Conservation (phyloP, 495 filamentous ascomycete genomes). For the Durotheca rogersii region DNA sequence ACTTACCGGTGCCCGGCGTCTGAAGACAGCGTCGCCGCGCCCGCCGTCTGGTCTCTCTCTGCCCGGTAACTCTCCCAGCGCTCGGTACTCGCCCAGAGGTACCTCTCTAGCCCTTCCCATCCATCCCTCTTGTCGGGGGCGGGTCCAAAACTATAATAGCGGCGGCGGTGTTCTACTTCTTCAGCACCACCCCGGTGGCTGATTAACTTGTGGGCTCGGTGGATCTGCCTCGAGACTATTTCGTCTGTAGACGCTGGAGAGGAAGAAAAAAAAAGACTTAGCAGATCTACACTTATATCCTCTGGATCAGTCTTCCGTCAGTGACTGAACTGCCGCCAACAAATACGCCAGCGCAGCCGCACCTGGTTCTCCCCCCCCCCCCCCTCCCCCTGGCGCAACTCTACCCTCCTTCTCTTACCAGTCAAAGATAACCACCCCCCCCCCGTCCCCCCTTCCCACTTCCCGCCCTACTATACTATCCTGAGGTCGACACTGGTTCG, state of each 20-base stretch:
- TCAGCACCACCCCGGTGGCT: slow-evolving; percentile 29
- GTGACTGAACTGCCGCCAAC: slow-evolving; percentile 37
- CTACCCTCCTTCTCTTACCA: slow-evolving; percentile 32
- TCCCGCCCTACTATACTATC: slow-evolving; percentile 31
- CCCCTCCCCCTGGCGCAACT: slow-evolving; percentile 35
- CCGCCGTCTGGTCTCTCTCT: too few species aligned
- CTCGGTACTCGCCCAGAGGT: slow-evolving; percentile 22
- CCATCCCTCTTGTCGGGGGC: slow-evolving; percentile 20
- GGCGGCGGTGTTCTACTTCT: slow-evolving; percentile 28
- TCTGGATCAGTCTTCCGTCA: slow-evolving; percentile 23
- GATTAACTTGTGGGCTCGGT: slow-evolving; percentile 25
- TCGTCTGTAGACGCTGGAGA: slow-evolving; percentile 20
- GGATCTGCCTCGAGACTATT: slow-evolving; percentile 27
- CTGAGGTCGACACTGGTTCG: slow-evolving; percentile 28
- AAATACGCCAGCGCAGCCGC: slow-evolving; percentile 41
- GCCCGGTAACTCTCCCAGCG: too few species aligned
- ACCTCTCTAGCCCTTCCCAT: slow-evolving; percentile 20
- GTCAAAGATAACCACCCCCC: slow-evolving; percentile 31
- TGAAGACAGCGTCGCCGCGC: too few species aligned
- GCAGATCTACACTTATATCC: slow-evolving; percentile 30
- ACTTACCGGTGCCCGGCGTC: slow-evolving; percentile 27
- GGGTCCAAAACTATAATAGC: slow-evolving; percentile 30
- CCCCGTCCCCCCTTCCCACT: slow-evolving; percentile 37
- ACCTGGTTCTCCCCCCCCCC: too few species aligned
- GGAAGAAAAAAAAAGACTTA: too few species aligned